phyloP scores from a whole-genome alignment of 2,329 filamentous ascomycete species.

The Camillea tinctor region DNA sequence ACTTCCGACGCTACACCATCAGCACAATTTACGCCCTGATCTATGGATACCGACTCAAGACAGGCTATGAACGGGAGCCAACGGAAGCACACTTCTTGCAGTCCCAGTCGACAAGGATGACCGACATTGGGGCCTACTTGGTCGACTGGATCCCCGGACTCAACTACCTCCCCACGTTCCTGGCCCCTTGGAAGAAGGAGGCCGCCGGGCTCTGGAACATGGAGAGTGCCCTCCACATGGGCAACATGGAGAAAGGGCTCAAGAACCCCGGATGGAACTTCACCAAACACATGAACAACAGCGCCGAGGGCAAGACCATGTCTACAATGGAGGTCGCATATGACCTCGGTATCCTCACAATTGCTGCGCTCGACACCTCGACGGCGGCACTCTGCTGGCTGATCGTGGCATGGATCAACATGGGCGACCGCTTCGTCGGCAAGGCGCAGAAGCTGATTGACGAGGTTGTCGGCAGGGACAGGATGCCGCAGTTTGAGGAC shows the following conservation, averaged over 20 bases:
- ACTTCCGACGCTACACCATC: constrained; percentile 35
- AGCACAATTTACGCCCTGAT: constrained; percentile 21
- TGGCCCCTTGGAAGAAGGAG: constrained; percentile 36
- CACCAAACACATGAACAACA: constrained; percentile 26
- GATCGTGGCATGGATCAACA: constrained; percentile 30
- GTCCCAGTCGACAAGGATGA: constrained; percentile 25
- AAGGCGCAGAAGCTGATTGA: constrained; percentile 44
- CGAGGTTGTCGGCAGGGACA: constrained; percentile 37
- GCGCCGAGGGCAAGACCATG: constrained; percentile 22
- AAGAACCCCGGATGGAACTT: constrained; percentile 31
- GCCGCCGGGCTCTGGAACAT: constrained; percentile 27
- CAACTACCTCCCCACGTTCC: constrained; percentile 36
- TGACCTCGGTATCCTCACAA: constrained; percentile 31
- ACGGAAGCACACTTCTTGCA: constrained; percentile 26
- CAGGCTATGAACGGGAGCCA: constrained; percentile 26
- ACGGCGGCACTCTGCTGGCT: constrained; percentile 32
- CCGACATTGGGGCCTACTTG: constrained; percentile 35
- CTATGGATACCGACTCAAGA: constrained; percentile 36
- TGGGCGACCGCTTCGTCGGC: constrained; percentile 18
- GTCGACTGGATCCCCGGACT: constrained; percentile 43
- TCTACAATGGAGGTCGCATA: constrained; percentile 31
- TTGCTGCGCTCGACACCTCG: constrained; percentile 33
- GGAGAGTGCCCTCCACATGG: constrained; percentile 26
- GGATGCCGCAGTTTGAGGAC: constrained; percentile 40
- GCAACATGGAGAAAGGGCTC: constrained; percentile 27